These are phyloP conservation scores for Aechmea fasciata DNA, from an alignment of 176 grass and related monocot genomes.

Conservation along the genomic window DNA sequence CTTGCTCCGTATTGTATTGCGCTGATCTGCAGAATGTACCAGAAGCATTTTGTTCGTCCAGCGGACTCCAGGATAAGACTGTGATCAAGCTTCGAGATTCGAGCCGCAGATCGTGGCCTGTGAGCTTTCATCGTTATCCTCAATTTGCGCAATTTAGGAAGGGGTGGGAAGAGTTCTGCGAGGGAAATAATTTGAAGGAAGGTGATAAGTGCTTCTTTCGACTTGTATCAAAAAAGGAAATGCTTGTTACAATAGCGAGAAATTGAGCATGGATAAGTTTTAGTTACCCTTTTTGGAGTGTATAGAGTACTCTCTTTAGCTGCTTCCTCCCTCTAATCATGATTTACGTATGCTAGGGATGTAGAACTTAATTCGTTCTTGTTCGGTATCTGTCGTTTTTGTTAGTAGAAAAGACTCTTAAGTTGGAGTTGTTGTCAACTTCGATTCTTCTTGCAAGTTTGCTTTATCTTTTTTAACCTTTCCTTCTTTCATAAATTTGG, in stretches of 20 bases:
- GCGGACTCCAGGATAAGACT: conserved; percentile 7
- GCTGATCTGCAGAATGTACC: conserved; percentile 15
- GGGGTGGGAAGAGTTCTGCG: conserved; percentile 8
- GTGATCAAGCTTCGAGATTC: conserved; percentile 11
- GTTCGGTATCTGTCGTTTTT: no score
- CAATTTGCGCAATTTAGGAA: conserved; percentile 4
- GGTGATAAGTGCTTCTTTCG: conserved; percentile 26
- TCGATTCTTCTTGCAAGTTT: no score
- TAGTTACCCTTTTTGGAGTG: neutral
- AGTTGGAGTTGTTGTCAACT: no score
- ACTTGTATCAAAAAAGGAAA: conserved; percentile 14
- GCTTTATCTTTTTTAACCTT: no score
- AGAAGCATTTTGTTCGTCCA: conserved; percentile 9
- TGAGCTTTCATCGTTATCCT: neutral
- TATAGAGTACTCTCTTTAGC: neutral
- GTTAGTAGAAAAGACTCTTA: no score
- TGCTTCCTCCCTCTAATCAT: no score
- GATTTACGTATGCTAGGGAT: no score
- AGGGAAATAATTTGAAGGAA: conserved; percentile 20
- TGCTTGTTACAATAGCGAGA: conserved; percentile 13
- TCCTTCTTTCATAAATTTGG: no score
- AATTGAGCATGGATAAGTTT: neutral
- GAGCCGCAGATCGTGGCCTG: conserved; percentile 6
- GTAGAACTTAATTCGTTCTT: no score
- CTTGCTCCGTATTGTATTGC: no score